phyloP scores from a whole-genome alignment of 306 rosid genomes.

The Begonia fuchsioides region DNA sequence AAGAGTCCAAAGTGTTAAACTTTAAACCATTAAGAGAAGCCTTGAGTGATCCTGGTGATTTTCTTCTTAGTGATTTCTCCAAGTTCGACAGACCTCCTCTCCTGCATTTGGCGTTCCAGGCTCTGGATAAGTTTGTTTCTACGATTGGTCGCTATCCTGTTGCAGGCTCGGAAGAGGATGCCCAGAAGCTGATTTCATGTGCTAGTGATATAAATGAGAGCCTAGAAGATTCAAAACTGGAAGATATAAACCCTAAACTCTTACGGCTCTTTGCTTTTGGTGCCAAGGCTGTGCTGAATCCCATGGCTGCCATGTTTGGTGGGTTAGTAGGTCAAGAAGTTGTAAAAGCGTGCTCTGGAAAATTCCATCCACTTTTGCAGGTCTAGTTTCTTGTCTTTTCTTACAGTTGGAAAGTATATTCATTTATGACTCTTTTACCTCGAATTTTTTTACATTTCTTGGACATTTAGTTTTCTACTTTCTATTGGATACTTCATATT shows the following conservation, averaged over 20 bases:
- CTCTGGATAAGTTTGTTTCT: constrained; percentile 49
- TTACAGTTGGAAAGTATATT: neutral
- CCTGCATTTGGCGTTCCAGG: constrained; percentile 69
- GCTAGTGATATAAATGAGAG: constrained; percentile 40
- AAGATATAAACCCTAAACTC: constrained; percentile 66
- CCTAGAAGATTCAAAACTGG: constrained; percentile 43
- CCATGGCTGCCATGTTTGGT: constrained; percentile 99
- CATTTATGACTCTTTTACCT: too few relatives aligned
- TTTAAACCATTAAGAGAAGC: constrained; percentile 65
- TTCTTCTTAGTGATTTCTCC: constrained; percentile 80
- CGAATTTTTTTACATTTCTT: neutral
- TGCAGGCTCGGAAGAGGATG: constrained; percentile 76
- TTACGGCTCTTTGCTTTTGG: constrained; percentile 72
- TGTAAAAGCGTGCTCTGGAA: constrained; percentile 94
- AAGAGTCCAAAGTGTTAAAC: constrained; percentile 62
- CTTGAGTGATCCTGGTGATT: constrained; percentile 60
- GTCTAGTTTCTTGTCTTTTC: constrained; percentile 15
- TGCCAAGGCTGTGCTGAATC: constrained; percentile 80
- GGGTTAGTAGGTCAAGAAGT: constrained; percentile 97
- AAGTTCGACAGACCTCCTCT: constrained; percentile 73
- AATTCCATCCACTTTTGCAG: constrained; percentile 91
- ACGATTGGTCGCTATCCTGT: constrained; percentile 58
- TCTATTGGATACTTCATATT: too few relatives aligned
- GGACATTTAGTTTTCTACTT: neutral
- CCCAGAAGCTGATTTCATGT: constrained; percentile 46